Percentiles rank a stretch among this genome's conserved stretches.
Conservation (phyloP, 1,139 yeast species). For the Taiozyma sp. region DNA sequence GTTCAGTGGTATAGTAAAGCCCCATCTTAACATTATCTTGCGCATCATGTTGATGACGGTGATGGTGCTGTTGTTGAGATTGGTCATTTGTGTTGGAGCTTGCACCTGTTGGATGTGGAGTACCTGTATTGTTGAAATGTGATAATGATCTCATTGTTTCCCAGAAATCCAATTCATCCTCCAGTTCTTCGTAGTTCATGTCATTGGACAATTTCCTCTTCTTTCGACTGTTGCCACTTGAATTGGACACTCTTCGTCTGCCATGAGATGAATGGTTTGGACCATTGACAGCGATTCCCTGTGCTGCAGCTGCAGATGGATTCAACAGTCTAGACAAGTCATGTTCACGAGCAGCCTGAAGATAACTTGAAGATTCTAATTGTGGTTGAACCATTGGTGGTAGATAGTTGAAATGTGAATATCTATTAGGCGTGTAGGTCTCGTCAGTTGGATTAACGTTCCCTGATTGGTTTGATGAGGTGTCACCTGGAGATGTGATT, state of each 20-base stretch:
- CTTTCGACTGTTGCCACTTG: slow-evolving; percentile 10
- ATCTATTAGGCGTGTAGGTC: slow-evolving; percentile 49
- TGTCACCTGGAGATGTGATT: slow-evolving; percentile 20
- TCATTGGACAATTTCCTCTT: slow-evolving; percentile 5
- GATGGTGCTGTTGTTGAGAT: neutral
- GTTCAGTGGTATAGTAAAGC: neutral
- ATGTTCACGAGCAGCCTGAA: slow-evolving; percentile 30
- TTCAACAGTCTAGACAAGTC: slow-evolving; percentile 41
- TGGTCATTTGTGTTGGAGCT: neutral
- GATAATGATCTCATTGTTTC: slow-evolving; percentile 58
- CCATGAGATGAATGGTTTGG: too few species aligned
- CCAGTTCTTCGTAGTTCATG: slow-evolving; percentile 28
- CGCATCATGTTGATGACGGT: neutral
- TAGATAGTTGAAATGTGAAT: slow-evolving; percentile 66
- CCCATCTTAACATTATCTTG: neutral
- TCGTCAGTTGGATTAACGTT: slow-evolving; percentile 34
- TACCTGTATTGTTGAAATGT: slow-evolving; percentile 25
- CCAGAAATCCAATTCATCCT: slow-evolving; percentile 64
- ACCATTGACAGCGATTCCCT: neutral
- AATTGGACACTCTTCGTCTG: slow-evolving; percentile 13
- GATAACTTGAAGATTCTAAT: slow-evolving; percentile 47
- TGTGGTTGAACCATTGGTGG: slow-evolving; percentile 72
- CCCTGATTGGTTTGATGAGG: slow-evolving; percentile 20
- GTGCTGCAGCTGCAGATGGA: slow-evolving; percentile 15
- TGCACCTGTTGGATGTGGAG: neutral